Evolutionary conservation across 352 stramenopile species (phyloP).

Genomic region (Pythium phragmitis): DNA sequence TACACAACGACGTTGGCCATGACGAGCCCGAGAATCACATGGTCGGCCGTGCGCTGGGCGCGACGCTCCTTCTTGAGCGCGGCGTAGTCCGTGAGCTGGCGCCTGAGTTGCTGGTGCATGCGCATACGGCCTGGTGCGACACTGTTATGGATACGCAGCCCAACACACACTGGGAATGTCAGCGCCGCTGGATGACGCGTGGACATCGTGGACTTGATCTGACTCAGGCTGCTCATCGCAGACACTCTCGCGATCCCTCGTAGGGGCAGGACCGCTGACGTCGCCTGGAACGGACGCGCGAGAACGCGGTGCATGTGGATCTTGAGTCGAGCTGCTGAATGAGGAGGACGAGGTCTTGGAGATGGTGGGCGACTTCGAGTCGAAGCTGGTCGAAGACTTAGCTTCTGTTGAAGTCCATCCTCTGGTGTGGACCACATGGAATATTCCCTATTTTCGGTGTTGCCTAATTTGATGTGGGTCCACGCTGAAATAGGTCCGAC

Average conservation of each 20-base stretch:
- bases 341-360: neutral
- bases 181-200: neutral
- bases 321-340: neutral
- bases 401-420: conserved; percentile 6
- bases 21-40: conserved; percentile 43
- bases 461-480: neutral
- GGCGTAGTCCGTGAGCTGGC: conserved; percentile 7
- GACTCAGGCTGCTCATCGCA: neutral
- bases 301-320: neutral
- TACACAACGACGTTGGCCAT: conserved; percentile 53
- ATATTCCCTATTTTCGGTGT: neutral
- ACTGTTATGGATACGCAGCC: conserved; percentile 10
- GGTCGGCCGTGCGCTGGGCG: conserved; percentile 25
- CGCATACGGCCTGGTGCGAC: neutral
- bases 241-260: neutral
- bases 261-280: neutral
- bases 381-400: too few relatives aligned
- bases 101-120: conserved; percentile 14
- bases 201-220: neutral
- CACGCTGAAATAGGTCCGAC: too few relatives aligned
- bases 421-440: conserved; percentile 6
- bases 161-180: neutral
- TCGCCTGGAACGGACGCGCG: neutral
- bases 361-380: conserved; percentile 3
- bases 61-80: conserved; percentile 24